phyloP scores from a whole-genome alignment of 139 green algal species.

The Auxenochlorella pyrenoidosa region DNA sequence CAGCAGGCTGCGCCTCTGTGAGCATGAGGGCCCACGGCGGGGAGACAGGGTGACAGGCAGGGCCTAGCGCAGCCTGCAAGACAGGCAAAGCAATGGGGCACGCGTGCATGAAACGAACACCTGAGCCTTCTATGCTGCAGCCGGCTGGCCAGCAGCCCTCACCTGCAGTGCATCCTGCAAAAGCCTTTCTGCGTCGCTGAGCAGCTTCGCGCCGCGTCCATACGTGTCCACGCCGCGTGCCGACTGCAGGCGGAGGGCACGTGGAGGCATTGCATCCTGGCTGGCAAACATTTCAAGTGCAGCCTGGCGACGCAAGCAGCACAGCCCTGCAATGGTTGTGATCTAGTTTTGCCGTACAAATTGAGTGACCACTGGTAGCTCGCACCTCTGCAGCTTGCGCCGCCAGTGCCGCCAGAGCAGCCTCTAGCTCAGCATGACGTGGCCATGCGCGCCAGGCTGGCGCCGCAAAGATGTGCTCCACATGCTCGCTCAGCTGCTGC shows the following conservation, averaged over 20 bases:
- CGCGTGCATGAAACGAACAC: too few relatives aligned
- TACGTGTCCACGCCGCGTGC: not conserved
- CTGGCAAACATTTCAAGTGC: not conserved
- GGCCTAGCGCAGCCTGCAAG: too few relatives aligned
- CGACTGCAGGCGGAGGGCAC: not conserved
- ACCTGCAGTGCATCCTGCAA: not conserved
- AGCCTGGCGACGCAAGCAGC: too few relatives aligned
- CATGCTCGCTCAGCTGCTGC: not conserved
- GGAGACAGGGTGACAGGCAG: too few relatives aligned
- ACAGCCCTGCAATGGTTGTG: too few relatives aligned
- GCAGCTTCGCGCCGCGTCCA: not conserved
- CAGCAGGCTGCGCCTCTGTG: not conserved
- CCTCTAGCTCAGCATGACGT: not conserved
- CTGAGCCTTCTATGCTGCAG: too few relatives aligned
- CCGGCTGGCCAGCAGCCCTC: not conserved
- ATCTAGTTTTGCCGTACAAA: too few relatives aligned
- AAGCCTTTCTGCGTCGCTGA: not conserved
- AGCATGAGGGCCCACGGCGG: not conserved
- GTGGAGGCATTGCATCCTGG: not conserved
- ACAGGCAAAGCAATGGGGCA: too few relatives aligned
- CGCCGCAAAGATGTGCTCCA: conserved; percentile 3
- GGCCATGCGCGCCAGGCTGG: conserved; percentile 2
- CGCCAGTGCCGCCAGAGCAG: not conserved
- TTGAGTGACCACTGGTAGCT: not conserved
- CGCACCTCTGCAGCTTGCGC: not conserved